These are phyloP conservation scores for Gastrolobium villosum DNA, from an alignment of 306 rosid species.

Conservation along the genomic window DNA sequence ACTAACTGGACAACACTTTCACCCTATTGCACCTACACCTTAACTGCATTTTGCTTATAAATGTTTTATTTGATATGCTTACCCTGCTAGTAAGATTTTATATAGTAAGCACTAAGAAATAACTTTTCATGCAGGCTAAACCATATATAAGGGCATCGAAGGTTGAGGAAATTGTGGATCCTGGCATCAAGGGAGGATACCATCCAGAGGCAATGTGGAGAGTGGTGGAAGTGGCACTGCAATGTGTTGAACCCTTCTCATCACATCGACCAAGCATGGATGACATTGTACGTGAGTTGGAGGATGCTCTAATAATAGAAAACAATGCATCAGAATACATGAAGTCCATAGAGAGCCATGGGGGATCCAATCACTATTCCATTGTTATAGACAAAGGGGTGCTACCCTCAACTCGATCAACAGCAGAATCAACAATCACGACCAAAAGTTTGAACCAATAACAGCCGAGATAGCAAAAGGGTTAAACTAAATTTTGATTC, in stretches of 20 bases:
- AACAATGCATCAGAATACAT: conserved; percentile 96
- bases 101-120: conserved; percentile 25
- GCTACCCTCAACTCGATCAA: conserved; percentile 60
- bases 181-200: conserved; percentile 90
- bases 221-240: conserved; percentile 82
- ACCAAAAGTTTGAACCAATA: conserved; percentile 70
- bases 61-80: conserved; percentile 22
- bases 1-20: neutral
- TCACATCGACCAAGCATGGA: conserved; percentile 81
- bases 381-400: conserved; percentile 68
- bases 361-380: conserved; percentile 82
- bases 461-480: conserved; percentile 76
- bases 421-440: conserved; percentile 70
- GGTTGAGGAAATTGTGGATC: conserved; percentile 93
- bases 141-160: conserved; percentile 72
- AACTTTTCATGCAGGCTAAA: conserved; percentile 70
- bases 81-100: no score
- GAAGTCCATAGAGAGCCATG: conserved; percentile 91
- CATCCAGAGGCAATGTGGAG: conserved; percentile 98
- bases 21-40: neutral
- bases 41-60: neutral
- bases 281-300: conserved; percentile 85
- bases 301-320: conserved; percentile 91
- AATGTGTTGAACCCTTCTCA: conserved; percentile 78
- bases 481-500: conserved; percentile 50